Evolutionary conservation across 345 rosid genomes (phyloP), one percentile per base, ranked within the genome.

Genomic region (Lepidium africanum): DNA sequence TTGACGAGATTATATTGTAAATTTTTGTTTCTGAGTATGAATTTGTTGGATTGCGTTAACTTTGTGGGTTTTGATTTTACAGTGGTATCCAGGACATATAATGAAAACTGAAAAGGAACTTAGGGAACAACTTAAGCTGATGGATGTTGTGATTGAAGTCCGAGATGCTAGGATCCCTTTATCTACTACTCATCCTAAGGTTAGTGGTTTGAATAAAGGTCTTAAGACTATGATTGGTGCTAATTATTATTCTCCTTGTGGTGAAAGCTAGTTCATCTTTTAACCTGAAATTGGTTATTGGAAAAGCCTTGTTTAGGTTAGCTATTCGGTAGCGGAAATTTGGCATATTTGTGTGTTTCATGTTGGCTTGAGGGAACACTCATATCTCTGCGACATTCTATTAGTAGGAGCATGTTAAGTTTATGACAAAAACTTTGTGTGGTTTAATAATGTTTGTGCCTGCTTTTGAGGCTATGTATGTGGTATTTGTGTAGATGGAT

Each of bases 61-160:
- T 51, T 46, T 27, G 48, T 15, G 53, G 13, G 1, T 79, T 57
- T 66, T 16, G 63, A 39, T 39, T 70, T 7, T 16, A 62, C 75
- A 89, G 98, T 93, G 98, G 97, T 93, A 93, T 80, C 98, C 98
- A 42, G 98, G 97, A 66, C 96, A 93, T 64, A 93, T 90, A 69
- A 94, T 92, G n/a, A 93, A 90, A 78, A 82, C 97, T 15, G 97
- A 90, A 62, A 93, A 81, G 72, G 96, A 93, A 71, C 87, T 93
- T 38, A 90, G 90, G 70, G 94, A 88, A 48, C 98, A 93, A 68
- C 86, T 93, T 73, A 90, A 90, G 82, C 75, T 90, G 66, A 90
- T 93, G 96, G 98, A 93, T 85, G 92, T 88, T 70, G 97, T 93
- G 59, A 83, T 93, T 14, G 98, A 90, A 80, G 97, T 93, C 4